Base-by-base conservation (phyloP, 2,329 filamentous ascomycete genomes). In the Raffaelea deltoideospora region DNA sequence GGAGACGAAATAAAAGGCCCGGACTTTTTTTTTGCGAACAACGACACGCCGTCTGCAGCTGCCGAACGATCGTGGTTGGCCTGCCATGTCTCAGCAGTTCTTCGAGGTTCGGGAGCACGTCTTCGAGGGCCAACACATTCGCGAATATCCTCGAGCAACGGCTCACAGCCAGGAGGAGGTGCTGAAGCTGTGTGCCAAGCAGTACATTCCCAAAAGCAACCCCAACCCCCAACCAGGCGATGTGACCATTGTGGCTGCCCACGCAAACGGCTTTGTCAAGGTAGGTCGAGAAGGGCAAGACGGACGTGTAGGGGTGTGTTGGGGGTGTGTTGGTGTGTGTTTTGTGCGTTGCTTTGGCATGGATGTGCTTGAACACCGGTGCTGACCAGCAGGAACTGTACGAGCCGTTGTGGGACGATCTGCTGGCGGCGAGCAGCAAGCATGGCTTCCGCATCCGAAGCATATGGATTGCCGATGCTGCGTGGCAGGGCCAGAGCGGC, bases 211-310 rank as follows among this genome's bases (percentile, higher is more conserved):
- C 2, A 62, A 73, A 38, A 69, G 78, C 50, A 86, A 87, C 48
- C 66, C 63, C 1, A 56, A 61, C 19, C 79, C 84, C 0, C 65
- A 73, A 43, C 70, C 74, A 1, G 82, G 83, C 24, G 83, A 90
- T 55, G 62, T 95, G 9, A 95, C 85, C 17, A 76, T 96, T 40
- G 75, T 96, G 38, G 85, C 72, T 10, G 79, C 79, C 5, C 87
- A 95, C 58, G 88, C 85, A 34, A 95, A 95, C 60, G 88, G 79
- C 10, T 94, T 95, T 47, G 81, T 84, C 10, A 96, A 95, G 68
- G 82, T 82, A 54, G 2, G 32, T 29, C 5, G n/a, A n/a, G n/a
- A n/a, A n/a, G n/a, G n/a, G n/a, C n/a, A n/a, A n/a, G n/a, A n/a
- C n/a, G n/a, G n/a, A n/a, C n/a, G n/a, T n/a, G n/a, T n/a, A n/a